These are phyloP conservation scores for Sicyos baderoa DNA, from an alignment of 306 rosid species.

Conservation along the genomic window DNA sequence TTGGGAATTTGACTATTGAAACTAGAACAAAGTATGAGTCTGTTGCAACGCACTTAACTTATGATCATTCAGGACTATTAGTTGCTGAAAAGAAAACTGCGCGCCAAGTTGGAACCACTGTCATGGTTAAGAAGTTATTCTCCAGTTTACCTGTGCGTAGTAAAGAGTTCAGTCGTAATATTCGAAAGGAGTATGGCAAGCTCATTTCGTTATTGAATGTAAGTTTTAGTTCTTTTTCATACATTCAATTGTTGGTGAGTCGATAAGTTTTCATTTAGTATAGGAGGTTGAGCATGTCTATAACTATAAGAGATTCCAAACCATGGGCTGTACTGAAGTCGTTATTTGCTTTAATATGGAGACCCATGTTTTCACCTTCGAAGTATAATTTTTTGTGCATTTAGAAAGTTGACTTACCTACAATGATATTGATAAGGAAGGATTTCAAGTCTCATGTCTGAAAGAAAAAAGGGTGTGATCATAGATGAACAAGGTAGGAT, in stretches of 20 bases:
- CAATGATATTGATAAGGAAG: neutral
- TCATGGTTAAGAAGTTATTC: constrained; percentile 68
- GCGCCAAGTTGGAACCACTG: constrained; percentile 83
- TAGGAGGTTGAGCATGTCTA: neutral
- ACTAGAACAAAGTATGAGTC: constrained; percentile 65
- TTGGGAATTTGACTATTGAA: constrained; percentile 68
- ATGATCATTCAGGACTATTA: constrained; percentile 61
- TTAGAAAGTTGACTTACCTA: neutral
- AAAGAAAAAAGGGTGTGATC: neutral
- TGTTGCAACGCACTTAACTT: constrained; percentile 65
- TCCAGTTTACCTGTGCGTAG: constrained; percentile 71
- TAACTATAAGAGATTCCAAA: neutral
- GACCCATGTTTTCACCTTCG: neutral
- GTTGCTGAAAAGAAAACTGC: constrained; percentile 73
- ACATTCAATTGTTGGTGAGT: neutral
- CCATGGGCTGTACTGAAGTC: neutral
- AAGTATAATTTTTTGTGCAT: neutral
- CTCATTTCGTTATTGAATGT: constrained; percentile 79
- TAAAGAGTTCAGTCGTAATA: constrained; percentile 78
- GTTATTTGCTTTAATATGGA: constrained; percentile 3
- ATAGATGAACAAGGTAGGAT: neutral
- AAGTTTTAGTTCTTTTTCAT: constrained; percentile 23
- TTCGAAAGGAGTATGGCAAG: constrained; percentile 90
- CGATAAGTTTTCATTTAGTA: neutral
- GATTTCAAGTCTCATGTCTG: neutral